These are phyloP conservation scores for Globisporangium ultimum DNA, from an alignment of 352 stramenopile genomes.

Conservation along the genomic window DNA sequence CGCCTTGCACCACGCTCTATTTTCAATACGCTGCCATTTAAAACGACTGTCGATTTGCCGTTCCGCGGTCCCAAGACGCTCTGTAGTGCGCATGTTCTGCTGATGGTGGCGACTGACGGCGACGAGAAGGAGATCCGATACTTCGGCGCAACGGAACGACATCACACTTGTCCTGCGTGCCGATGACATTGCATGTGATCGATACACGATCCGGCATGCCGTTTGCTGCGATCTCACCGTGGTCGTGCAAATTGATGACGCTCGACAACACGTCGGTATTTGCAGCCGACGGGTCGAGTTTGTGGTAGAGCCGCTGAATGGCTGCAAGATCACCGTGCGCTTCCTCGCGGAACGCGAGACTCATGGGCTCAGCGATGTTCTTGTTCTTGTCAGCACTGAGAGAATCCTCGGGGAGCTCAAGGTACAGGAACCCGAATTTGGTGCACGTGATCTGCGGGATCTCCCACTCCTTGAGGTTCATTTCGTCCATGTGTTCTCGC, in stretches of 20 bases:
- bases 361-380: background rate
- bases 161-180: background rate
- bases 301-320: constrained; percentile 12
- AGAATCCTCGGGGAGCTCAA: constrained; percentile 28
- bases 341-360: constrained; percentile 3
- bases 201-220: background rate
- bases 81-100: too few species aligned
- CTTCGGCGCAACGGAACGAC: too few species aligned
- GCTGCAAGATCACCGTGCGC: background rate
- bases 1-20: too few species aligned
- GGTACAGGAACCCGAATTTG: constrained; percentile 27
- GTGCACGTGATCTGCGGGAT: constrained; percentile 22
- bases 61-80: too few species aligned
- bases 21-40: too few species aligned
- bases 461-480: constrained; percentile 4
- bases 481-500: background rate
- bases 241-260: constrained; percentile 5
- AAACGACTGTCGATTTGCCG: too few species aligned
- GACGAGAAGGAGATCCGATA: too few species aligned
- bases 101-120: too few species aligned
- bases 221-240: background rate
- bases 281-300: constrained; percentile 5
- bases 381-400: constrained; percentile 5
- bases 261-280: background rate
- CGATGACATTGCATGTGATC: constrained; percentile 1